Conservation (phyloP, 805 yeast species). For the Wickerhamomyces canadensis region DNA sequence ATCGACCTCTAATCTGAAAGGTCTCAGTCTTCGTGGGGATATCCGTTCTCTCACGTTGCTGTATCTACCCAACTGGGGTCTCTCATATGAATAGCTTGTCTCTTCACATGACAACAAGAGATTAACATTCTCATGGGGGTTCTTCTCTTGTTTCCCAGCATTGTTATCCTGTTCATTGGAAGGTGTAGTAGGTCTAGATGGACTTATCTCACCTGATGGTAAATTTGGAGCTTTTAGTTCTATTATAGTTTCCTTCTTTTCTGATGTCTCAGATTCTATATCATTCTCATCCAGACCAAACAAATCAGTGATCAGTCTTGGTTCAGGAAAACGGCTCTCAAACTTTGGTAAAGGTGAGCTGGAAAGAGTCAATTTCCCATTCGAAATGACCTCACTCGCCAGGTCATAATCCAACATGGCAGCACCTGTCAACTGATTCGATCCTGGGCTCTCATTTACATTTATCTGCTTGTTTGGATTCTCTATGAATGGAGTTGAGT, state of each 20-base stretch:
- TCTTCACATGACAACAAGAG: too few relatives aligned
- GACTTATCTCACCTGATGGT: neutral
- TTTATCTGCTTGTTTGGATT: too few relatives aligned
- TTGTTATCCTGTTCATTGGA: too few relatives aligned
- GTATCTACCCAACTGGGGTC: too few relatives aligned
- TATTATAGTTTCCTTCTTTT: neutral
- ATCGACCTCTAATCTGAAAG: neutral
- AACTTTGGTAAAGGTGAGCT: conserved; percentile 14
- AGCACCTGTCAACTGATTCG: too few relatives aligned
- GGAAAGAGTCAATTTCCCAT: conserved; percentile 4
- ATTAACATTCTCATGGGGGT: too few relatives aligned
- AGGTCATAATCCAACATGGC: too few relatives aligned
- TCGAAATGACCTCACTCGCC: too few relatives aligned
- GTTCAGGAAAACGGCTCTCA: conserved; percentile 17
- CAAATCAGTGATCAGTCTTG: conserved; percentile 12
- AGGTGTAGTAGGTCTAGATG: too few relatives aligned
- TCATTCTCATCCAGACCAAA: conserved; percentile 10
- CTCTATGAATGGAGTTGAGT: too few relatives aligned
- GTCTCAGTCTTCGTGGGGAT: neutral
- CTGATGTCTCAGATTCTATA: neutral
- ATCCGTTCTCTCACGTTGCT: neutral
- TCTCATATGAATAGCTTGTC: too few relatives aligned
- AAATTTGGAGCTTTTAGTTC: neutral
- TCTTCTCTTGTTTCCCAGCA: neutral
- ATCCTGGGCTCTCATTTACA: too few relatives aligned